These are phyloP conservation scores for Suillus sp. DNA, from an alignment of 768 basidiomycete genomes.

Conservation along the genomic window DNA sequence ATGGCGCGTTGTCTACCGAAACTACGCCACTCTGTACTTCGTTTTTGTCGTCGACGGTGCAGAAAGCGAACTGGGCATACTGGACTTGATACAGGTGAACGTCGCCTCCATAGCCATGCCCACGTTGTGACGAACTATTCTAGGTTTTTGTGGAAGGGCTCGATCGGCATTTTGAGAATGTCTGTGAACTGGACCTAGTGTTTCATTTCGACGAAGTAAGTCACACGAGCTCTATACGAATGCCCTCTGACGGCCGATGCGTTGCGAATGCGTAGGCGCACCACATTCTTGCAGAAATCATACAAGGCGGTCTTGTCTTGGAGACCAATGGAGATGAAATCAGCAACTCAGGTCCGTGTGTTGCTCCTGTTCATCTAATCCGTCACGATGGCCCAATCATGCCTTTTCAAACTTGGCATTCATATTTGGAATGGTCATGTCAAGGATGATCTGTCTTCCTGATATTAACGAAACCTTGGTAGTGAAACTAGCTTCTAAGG, in stretches of 20 bases:
- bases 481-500: slow-evolving; percentile 73
- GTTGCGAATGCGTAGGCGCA: slow-evolving; percentile 65
- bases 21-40: slow-evolving; percentile 95
- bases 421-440: background rate
- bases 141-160: slow-evolving; percentile 95
- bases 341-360: slow-evolving; percentile 59
- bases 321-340: slow-evolving; percentile 95
- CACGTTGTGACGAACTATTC: slow-evolving; percentile 3
- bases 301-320: slow-evolving; percentile 94
- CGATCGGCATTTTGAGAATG: slow-evolving; percentile 95
- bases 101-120: background rate
- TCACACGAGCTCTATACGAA: slow-evolving; percentile 2
- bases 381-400: background rate
- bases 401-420: slow-evolving; percentile 7
- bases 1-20: slow-evolving; percentile 90
- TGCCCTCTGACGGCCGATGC: background rate
- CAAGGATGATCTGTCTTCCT: slow-evolving; percentile 4
- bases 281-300: slow-evolving; percentile 92
- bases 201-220: slow-evolving; percentile 97
- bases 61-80: slow-evolving; percentile 94
- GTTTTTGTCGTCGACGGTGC: slow-evolving; percentile 96
- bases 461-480: slow-evolving; percentile 21
- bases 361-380: slow-evolving; percentile 14
- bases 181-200: slow-evolving; percentile 96
- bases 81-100: slow-evolving; percentile 88